Percentiles rank a stretch among this genome's conserved stretches.
phyloP scores from a whole-genome alignment of 306 rosid species.

The Prosopis cineraria region DNA sequence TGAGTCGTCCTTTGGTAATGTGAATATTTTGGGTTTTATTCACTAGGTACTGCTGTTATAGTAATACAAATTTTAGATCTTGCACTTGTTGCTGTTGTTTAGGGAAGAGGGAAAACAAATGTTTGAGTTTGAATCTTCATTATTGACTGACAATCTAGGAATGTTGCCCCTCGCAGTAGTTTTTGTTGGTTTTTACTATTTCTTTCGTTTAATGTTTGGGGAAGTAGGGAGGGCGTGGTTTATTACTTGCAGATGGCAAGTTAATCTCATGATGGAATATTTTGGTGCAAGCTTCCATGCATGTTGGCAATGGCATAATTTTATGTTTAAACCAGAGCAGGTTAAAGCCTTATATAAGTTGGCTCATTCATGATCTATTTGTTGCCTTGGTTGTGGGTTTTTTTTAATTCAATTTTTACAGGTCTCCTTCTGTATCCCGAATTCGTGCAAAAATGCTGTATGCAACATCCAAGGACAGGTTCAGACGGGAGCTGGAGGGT shows the following conservation, averaged over 20 bases:
- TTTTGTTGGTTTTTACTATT: neutral
- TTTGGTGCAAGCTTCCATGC: neutral
- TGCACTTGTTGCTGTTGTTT: neutral
- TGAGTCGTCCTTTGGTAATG: neutral
- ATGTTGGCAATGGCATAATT: neutral
- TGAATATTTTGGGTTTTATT: neutral
- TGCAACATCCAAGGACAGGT: slow-evolving; percentile 81
- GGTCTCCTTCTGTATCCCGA: slow-evolving; percentile 78
- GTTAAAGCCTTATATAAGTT: neutral
- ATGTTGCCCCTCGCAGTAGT: neutral
- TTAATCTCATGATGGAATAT: neutral
- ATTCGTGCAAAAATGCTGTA: slow-evolving; percentile 86
- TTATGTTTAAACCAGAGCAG: slow-evolving; percentile 2
- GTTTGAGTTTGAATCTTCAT: neutral
- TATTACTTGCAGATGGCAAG: slow-evolving; percentile 6
- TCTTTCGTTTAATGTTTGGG: neutral
- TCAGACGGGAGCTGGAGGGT: slow-evolving; percentile 78
- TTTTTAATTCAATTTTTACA: slow-evolving; percentile 31
- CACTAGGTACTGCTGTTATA: neutral
- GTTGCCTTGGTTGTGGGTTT: slow-evolving; percentile 12
- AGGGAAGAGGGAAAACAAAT: neutral
- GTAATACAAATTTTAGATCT: neutral
- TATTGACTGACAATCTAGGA: neutral
- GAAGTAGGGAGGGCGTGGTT: neutral
- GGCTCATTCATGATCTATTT: neutral